phyloP scores from a whole-genome alignment of 257 asterid genomes.

The Thymus mandschuricus region DNA sequence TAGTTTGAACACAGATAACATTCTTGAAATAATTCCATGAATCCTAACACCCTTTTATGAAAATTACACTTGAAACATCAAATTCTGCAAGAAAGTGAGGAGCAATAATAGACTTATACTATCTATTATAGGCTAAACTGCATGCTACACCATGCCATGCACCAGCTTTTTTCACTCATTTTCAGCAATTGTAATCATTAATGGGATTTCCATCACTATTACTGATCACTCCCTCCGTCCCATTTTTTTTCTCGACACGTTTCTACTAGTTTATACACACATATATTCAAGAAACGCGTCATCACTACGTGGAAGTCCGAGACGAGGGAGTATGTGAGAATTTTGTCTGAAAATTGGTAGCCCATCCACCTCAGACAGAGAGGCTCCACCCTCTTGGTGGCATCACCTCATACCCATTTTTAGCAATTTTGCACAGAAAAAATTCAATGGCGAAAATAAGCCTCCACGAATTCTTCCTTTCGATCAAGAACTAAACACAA shows the following conservation, averaged over 20 bases:
- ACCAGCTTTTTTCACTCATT: not conserved
- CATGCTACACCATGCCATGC: conserved; percentile 1
- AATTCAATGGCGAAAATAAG: not conserved
- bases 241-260: too few species aligned
- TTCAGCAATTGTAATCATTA: conserved; percentile 11
- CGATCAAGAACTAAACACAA: not conserved
- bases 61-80: conserved; percentile 6
- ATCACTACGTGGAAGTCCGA: too few species aligned
- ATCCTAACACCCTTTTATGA: not conserved
- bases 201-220: not conserved
- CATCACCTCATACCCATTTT: not conserved
- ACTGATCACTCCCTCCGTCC: not conserved
- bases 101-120: not conserved
- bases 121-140: not conserved
- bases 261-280: too few species aligned
- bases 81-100: conserved; percentile 4
- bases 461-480: not conserved
- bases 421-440: not conserved
- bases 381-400: not conserved
- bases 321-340: not conserved
- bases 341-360: not conserved
- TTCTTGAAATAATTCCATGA: conserved; percentile 12
- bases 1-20: conserved; percentile 8
- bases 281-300: too few species aligned
- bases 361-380: conserved; percentile 3